Evolutionary conservation across 2,329 filamentous ascomycete species (phyloP).

Genomic region (Ophiosphaerella herpotricha): DNA sequence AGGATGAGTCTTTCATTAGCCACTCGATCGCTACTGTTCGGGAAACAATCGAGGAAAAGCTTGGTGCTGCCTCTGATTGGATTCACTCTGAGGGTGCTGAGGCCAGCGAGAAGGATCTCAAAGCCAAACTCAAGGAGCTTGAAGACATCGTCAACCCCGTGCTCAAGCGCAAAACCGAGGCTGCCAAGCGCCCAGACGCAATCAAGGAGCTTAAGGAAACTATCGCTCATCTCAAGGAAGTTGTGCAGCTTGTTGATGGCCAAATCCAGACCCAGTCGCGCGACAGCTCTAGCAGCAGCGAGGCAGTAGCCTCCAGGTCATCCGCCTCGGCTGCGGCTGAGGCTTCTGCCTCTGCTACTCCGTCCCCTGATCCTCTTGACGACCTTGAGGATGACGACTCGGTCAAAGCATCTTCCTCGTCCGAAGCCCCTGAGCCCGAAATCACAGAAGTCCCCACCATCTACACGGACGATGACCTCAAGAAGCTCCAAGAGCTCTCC

Average conservation of each 20-base stretch:
- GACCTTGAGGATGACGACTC: conserved; percentile 76
- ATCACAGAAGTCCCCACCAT: conserved; percentile 51
- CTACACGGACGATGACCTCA: conserved; percentile 75
- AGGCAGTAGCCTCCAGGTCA: conserved; percentile 45
- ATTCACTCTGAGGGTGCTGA: conserved; percentile 83
- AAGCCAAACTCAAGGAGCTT: conserved; percentile 74
- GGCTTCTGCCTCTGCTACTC: conserved; percentile 48
- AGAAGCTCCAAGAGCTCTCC: conserved; percentile 65
- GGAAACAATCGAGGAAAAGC: conserved; percentile 67
- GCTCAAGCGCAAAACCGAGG: conserved; percentile 74
- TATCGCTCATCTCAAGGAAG: conserved; percentile 72
- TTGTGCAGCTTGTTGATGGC: conserved; percentile 70
- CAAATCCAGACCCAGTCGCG: conserved; percentile 73
- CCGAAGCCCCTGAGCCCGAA: conserved; percentile 30
- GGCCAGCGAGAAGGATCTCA: conserved; percentile 75
- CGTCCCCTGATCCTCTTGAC: conserved; percentile 60
- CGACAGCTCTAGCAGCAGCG: conserved; percentile 48
- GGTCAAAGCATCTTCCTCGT: conserved; percentile 47
- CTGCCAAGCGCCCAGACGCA: conserved; percentile 69
- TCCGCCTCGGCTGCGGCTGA: conserved; percentile 47
- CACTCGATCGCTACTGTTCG: conserved; percentile 73
- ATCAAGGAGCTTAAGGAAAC: conserved; percentile 69
- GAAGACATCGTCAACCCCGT: conserved; percentile 79
- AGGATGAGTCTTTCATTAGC: conserved; percentile 73
- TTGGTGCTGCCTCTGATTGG: conserved; percentile 80